A percentile compares a stretch with the other conserved stretches of the same genome.
Evolutionary conservation across 164 flowering plant species (phyloP).

Genomic region (Akebia trifoliata): DNA sequence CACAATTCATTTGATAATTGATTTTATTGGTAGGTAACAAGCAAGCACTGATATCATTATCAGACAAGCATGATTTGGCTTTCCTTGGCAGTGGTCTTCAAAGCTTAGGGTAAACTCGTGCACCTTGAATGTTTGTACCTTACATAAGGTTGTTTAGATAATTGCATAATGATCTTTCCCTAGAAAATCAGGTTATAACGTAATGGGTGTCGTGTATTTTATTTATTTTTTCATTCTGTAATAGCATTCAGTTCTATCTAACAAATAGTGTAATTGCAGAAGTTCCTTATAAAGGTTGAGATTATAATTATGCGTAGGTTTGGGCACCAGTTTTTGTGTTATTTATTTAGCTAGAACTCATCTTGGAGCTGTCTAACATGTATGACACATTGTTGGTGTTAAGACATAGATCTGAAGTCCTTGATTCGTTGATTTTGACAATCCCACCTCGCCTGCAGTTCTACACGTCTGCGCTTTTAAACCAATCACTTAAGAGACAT

Average conservation of each 20-base stretch:
- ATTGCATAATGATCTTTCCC: neutral
- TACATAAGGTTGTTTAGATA: neutral
- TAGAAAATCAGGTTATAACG: neutral
- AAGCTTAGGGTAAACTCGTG: conserved; percentile 54
- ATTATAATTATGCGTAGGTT: neutral
- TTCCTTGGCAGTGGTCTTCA: conserved; percentile 75
- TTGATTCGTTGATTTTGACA: too few species aligned
- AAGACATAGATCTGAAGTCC: too few species aligned
- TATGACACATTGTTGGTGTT: too few species aligned
- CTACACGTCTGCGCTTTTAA: too few species aligned
- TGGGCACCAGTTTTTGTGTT: neutral
- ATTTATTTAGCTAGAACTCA: neutral
- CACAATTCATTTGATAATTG: neutral
- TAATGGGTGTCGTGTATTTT: too few species aligned
- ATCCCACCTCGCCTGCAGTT: too few species aligned
- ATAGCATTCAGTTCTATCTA: too few species aligned
- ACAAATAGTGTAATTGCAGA: too few species aligned
- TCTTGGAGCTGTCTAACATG: neutral
- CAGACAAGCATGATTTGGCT: conserved; percentile 75
- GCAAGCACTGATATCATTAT: conserved; percentile 82
- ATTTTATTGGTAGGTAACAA: conserved; percentile 43
- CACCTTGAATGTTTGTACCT: neutral
- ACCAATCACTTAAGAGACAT: too few species aligned
- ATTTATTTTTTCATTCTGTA: too few species aligned
- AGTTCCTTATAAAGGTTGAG: neutral